A percentile compares a stretch with the other conserved stretches of the same genome.
phyloP scores from a whole-genome alignment of 1,284 basidiomycete species.

The Chalciporus sp. region DNA sequence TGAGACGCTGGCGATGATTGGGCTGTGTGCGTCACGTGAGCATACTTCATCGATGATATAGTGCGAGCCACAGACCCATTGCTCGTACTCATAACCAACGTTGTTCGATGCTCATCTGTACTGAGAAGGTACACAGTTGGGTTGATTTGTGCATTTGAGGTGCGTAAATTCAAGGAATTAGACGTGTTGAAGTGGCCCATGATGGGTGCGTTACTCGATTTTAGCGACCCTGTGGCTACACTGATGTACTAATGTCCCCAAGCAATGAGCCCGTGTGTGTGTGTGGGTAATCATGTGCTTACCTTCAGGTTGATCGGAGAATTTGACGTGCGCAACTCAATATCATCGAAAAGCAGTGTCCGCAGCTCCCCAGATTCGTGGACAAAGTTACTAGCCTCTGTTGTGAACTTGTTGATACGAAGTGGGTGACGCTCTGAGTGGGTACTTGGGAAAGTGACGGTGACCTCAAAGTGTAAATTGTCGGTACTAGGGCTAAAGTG shows the following conservation, averaged over 20 bases:
- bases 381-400: slow-evolving; percentile 32
- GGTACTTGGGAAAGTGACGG: slow-evolving; percentile 35
- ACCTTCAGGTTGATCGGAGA: slow-evolving; percentile 36
- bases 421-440: slow-evolving; percentile 14
- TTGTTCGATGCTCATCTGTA: slow-evolving; percentile 14
- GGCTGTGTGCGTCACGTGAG: slow-evolving; percentile 1
- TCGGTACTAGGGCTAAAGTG: slow-evolving; percentile 1
- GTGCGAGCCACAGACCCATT: slow-evolving; percentile 39
- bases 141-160: slow-evolving; percentile 42
- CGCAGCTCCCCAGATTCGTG: slow-evolving; percentile 34
- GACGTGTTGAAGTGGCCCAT: slow-evolving; percentile 43
- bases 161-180: slow-evolving; percentile 35
- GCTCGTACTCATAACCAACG: slow-evolving; percentile 36
- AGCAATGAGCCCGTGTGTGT: background rate
- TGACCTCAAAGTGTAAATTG: slow-evolving; percentile 33
- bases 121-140: slow-evolving; percentile 35
- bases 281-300: background rate
- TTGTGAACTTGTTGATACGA: slow-evolving; percentile 33
- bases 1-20: slow-evolving; percentile 16
- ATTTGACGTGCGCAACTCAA: slow-evolving; percentile 31
- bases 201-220: slow-evolving; percentile 40
- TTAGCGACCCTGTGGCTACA: slow-evolving; percentile 31
- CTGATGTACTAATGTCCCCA: slow-evolving; percentile 36
- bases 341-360: slow-evolving; percentile 32
- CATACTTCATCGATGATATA: background rate